A percentile compares a stretch with the other conserved stretches of the same genome.
phyloP scores from a whole-genome alignment of 768 basidiomycete genomes.

The Tylopilus rubrobrunneus region DNA sequence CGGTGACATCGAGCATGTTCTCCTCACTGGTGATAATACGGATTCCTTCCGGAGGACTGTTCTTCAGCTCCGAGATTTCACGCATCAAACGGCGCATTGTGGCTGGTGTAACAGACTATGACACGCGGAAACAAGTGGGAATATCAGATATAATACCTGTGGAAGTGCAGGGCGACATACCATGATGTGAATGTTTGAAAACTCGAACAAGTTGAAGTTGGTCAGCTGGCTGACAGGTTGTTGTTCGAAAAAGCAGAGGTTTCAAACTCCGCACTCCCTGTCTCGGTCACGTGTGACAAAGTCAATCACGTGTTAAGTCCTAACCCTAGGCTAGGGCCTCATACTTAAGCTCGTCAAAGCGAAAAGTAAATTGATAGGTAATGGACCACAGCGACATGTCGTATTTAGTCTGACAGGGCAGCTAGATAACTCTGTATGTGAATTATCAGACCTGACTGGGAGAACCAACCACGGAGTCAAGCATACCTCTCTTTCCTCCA shows the following conservation, averaged over 20 bases:
- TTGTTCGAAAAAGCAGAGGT: constrained; percentile 24
- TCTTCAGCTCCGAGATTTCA: constrained; percentile 77
- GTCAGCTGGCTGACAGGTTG: constrained; percentile 13
- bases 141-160: neutral
- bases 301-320: constrained; percentile 20
- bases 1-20: constrained; percentile 83
- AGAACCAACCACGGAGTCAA: neutral
- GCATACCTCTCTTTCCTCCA: constrained; percentile 74
- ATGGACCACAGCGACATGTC: constrained; percentile 9
- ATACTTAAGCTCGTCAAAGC: too few relatives aligned
- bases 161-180: constrained; percentile 13
- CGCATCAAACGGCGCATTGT: constrained; percentile 84
- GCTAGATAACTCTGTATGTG: constrained; percentile 52
- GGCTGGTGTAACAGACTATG: constrained; percentile 43
- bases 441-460: constrained; percentile 1
- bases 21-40: constrained; percentile 82
- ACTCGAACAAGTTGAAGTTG: constrained; percentile 5
- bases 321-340: constrained; percentile 13
- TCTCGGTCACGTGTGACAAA: constrained; percentile 25
- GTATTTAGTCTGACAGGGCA: constrained; percentile 41
- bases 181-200: constrained; percentile 15
- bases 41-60: constrained; percentile 88
- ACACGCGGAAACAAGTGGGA: neutral
- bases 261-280: constrained; percentile 25
- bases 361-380: neutral